Conservation (phyloP, 495 filamentous ascomycete genomes). For the Penicillium parvum region DNA sequence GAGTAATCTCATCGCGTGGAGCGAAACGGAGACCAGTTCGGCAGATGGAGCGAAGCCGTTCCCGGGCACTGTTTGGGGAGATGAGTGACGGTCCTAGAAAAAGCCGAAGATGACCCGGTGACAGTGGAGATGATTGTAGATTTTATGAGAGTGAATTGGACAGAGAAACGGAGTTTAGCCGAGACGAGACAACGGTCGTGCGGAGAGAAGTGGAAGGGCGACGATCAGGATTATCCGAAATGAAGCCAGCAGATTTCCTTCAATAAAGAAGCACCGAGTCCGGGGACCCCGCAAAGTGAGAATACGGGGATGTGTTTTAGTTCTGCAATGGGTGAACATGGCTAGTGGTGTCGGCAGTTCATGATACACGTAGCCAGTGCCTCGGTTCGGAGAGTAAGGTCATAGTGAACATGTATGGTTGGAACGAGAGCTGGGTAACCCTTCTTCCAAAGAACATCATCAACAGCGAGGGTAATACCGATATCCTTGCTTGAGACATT, state of each 20-base stretch:
- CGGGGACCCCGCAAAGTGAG: constrained; percentile 22
- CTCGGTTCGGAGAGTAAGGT: neutral
- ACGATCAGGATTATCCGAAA: constrained; percentile 3
- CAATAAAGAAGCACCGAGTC: constrained; percentile 4
- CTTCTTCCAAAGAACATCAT: no score
- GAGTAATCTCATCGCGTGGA: neutral
- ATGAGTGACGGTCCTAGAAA: constrained; percentile 10
- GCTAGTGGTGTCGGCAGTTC: constrained; percentile 10
- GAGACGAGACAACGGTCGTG: neutral
- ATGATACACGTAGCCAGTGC: neutral
- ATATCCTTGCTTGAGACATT: neutral
- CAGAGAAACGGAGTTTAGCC: neutral
- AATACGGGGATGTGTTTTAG: constrained; percentile 6
- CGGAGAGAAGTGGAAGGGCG: neutral
- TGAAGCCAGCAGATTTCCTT: neutral
- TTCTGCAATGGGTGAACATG: neutral
- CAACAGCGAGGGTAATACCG: neutral
- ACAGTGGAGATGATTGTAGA: neutral
- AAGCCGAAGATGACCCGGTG: neutral
- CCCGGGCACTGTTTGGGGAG: constrained; percentile 3
- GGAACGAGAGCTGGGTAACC: no score
- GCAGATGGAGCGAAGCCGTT: constrained; percentile 7
- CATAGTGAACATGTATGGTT: neutral
- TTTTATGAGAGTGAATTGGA: neutral
- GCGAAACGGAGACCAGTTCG: no score